phyloP scores from a whole-genome alignment of 495 filamentous ascomycete species.

The Cairneyella variabilis region DNA sequence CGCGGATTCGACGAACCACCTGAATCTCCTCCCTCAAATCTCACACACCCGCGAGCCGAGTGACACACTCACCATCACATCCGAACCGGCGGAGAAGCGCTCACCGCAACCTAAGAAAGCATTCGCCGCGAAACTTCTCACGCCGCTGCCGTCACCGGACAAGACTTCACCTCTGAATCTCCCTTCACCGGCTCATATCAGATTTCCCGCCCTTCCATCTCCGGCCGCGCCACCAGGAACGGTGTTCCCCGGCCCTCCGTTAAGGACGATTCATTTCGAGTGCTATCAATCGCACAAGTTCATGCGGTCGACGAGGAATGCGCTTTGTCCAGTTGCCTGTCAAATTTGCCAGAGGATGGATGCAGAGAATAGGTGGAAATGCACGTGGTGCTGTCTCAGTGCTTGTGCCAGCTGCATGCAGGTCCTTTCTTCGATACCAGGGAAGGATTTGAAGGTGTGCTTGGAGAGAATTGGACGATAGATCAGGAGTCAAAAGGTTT shows the following conservation, averaged over 20 bases:
- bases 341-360: conserved; percentile 25
- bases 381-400: conserved; percentile 27
- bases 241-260: conserved; percentile 6
- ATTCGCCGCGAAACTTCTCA: conserved; percentile 14
- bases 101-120: conserved; percentile 20
- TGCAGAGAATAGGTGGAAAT: conserved; percentile 21
- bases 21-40: not conserved
- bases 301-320: conserved; percentile 22
- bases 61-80: conserved; percentile 22
- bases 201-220: conserved; percentile 13
- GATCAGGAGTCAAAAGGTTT: no score
- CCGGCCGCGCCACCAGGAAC: conserved; percentile 5
- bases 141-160: conserved; percentile 62
- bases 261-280: conserved; percentile 20
- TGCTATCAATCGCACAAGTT: conserved; percentile 26
- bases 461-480: conserved; percentile 15
- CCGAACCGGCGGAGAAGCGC: conserved; percentile 11
- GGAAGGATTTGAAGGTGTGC: conserved; percentile 19
- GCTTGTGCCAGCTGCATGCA: conserved; percentile 25
- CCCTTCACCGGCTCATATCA: conserved; percentile 1
- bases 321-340: conserved; percentile 23
- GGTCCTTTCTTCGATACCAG: conserved; percentile 14
- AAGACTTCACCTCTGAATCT: conserved; percentile 10
- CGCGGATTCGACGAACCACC: not conserved
- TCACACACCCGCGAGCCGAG: conserved; percentile 15